Percentiles rank a stretch among this genome's conserved stretches.
Conservation (phyloP, 2,329 filamentous ascomycete genomes). For the Sphaerulina musiva region DNA sequence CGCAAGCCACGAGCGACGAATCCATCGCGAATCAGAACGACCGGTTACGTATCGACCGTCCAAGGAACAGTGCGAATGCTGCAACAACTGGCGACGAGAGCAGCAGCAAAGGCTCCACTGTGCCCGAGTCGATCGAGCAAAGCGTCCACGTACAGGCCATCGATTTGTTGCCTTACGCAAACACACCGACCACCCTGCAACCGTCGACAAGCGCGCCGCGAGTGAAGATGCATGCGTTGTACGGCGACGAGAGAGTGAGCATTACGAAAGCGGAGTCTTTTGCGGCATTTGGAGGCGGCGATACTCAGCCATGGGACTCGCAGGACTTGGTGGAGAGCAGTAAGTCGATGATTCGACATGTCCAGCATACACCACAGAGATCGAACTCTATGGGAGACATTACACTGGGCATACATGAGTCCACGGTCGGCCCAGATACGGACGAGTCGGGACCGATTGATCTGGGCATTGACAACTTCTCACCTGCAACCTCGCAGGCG, state of each 20-base stretch:
- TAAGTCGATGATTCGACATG: constrained; percentile 30
- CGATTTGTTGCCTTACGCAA: constrained; percentile 7
- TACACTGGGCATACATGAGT: constrained; percentile 17
- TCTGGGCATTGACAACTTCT: constrained; percentile 12
- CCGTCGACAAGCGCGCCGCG: constrained; percentile 21
- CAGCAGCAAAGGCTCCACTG: constrained; percentile 9
- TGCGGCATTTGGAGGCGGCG: constrained; percentile 35
- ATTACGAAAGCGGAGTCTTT: constrained; percentile 31
- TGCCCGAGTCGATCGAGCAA: constrained; percentile 20
- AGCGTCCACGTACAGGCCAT: constrained; percentile 8
- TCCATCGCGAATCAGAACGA: neutral
- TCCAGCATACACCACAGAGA: constrained; percentile 7
- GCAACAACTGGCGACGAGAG: neutral
- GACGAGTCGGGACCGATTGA: neutral
- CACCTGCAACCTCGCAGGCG: constrained; percentile 9
- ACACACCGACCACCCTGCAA: constrained; percentile 15
- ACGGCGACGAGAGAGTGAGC: neutral
- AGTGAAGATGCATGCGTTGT: constrained; percentile 24
- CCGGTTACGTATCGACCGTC: neutral
- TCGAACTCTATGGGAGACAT: constrained; percentile 5
- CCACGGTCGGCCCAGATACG: constrained; percentile 12
- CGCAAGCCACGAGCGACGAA: neutral
- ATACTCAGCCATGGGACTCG: constrained; percentile 44
- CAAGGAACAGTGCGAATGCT: neutral
- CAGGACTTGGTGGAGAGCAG: constrained; percentile 36